Evolutionary conservation across 2,329 filamentous ascomycete species (phyloP), one percentile per base, ranked within the genome.

Genomic region (Westerdykella sp.): DNA sequence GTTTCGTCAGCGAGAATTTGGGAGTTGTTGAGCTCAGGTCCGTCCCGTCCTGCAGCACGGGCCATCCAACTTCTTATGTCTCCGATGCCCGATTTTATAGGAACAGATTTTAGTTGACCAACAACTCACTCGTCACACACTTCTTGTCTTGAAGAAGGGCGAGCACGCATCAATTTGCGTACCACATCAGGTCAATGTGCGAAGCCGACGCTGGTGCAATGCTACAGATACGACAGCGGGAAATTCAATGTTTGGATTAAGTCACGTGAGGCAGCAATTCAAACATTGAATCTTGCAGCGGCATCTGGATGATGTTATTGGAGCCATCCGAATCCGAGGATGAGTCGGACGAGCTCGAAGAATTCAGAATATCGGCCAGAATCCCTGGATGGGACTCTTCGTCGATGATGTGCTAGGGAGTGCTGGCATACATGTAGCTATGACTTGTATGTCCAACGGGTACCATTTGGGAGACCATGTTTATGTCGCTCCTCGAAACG

Each of bases 371-470:
- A 25, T 85, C 85, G 14, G 85, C 85, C 11, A 90, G 77, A 1
- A 93, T 83, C 50, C 90, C 90, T 16, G 90, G 90, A 37, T 87
- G 84, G 0, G 87, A 83, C 63, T 95, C 90, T 57, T 93, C 88
- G 54, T 96, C 90, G 50, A 96, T 93, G 47, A 94, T 85, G 55
- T 90, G 84, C 69, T 95, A 88, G 9, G 90, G 90, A 5, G 87
- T 95, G 53, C 88, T 93, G 85, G 89, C 85, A 56, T 95, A 95
- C 73, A 95, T 82, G 69, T 94, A 95, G 7, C 87, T 79, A 62
- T 95, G 89, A 1, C 88, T 93, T 68, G n/a, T 25, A 28, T 28
- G 11, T 28, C 25, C 25, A 28, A 28, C 3, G 25, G 7, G 25
- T 28, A 28, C 9, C 25, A 10, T 28, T 3, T 28, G 4, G 25